phyloP scores from a whole-genome alignment of 306 rosid species.

The Quercus bicolor region DNA sequence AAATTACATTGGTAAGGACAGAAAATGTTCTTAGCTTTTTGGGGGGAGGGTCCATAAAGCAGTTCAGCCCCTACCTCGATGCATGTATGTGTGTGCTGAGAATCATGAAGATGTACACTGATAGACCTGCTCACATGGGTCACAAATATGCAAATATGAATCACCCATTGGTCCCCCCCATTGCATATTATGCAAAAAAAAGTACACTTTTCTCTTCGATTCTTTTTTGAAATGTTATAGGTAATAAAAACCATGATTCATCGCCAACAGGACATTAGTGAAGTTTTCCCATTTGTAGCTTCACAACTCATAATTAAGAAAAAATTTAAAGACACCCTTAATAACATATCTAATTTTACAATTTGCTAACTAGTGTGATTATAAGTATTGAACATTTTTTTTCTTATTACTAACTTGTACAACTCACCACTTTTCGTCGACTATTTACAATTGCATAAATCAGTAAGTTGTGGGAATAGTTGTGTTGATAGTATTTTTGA shows the following conservation, averaged over 20 bases:
- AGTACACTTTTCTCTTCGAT: background rate
- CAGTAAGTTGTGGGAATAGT: too few species aligned
- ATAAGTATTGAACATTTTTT: too few species aligned
- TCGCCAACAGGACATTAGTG: background rate
- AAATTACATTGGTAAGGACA: too few species aligned
- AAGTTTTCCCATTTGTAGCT: background rate
- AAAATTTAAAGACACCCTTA: too few species aligned
- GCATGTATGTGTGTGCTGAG: background rate
- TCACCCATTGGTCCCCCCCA: constrained; percentile 19
- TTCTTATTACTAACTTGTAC: too few species aligned
- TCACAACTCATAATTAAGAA: too few species aligned
- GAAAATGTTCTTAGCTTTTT: background rate
- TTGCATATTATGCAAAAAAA: background rate
- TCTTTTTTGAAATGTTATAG: background rate
- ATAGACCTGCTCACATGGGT: constrained; percentile 23
- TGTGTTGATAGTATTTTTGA: accelerated
- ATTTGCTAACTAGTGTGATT: too few species aligned
- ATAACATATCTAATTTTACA: too few species aligned
- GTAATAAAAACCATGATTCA: background rate
- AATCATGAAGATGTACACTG: constrained; percentile 14
- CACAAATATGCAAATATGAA: background rate
- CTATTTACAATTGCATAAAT: too few species aligned
- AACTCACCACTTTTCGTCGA: too few species aligned
- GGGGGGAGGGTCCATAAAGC: background rate
- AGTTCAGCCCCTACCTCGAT: too few species aligned